Conservation (phyloP, 257 asterid species). For the Nicotiana benthamiana region DNA sequence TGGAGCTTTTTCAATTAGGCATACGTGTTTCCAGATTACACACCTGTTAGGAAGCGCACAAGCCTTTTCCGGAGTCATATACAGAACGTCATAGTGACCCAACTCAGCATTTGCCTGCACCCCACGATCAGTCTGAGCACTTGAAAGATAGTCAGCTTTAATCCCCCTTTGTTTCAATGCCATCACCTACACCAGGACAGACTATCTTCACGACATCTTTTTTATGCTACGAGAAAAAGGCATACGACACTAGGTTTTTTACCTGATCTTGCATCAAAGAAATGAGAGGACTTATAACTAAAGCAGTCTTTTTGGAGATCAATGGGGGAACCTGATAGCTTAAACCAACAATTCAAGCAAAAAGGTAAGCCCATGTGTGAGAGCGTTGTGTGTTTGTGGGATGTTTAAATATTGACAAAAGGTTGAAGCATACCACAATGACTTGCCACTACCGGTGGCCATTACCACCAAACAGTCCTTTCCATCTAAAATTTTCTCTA, state of each 20-base stretch:
- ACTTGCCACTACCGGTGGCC: slow-evolving; percentile 98
- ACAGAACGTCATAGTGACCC: slow-evolving; percentile 57
- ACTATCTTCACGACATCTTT: background rate
- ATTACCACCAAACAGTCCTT: slow-evolving; percentile 78
- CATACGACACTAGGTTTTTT: background rate
- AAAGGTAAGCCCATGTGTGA: background rate
- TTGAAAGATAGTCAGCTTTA: slow-evolving; percentile 73
- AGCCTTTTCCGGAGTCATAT: slow-evolving; percentile 92
- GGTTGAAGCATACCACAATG: slow-evolving; percentile 51
- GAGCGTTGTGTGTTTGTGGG: background rate
- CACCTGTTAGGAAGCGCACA: slow-evolving; percentile 56
- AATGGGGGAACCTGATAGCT: slow-evolving; percentile 95
- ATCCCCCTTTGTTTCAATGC: slow-evolving; percentile 86
- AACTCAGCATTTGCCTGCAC: slow-evolving; percentile 58
- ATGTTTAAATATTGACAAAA: background rate
- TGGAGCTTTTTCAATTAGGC: background rate
- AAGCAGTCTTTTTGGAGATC: slow-evolving; percentile 64
- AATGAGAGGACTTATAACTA: slow-evolving; percentile 81
- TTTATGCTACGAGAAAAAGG: background rate
- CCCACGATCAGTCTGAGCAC: slow-evolving; percentile 61
- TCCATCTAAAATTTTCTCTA: slow-evolving; percentile 58
- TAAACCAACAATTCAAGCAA: slow-evolving; percentile 13
- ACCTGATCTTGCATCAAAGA: slow-evolving; percentile 99
- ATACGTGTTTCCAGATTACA: background rate
- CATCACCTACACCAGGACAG: slow-evolving; percentile 52